Percentiles rank a stretch among this genome's conserved stretches.
Evolutionary conservation across 1,284 basidiomycete genomes (phyloP).

Genomic region (Irpex sp.): DNA sequence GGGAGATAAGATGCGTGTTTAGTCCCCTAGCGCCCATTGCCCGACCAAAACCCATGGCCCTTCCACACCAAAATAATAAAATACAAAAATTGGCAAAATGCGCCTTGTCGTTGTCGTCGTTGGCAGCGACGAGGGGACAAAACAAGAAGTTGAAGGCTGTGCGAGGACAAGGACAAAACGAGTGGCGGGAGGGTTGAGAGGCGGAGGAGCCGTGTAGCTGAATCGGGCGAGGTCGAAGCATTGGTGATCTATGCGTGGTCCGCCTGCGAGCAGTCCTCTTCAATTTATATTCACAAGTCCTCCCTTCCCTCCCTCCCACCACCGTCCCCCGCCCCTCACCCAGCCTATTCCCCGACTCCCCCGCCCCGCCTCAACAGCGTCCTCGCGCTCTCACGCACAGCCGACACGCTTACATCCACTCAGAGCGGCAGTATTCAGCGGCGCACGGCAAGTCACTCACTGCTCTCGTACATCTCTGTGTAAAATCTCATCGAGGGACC

Average conservation of each 20-base stretch:
- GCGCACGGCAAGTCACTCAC: background rate
- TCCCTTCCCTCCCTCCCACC: constrained; percentile 3
- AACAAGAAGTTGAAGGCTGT: background rate
- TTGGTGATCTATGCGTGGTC: background rate
- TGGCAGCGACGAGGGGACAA: background rate
- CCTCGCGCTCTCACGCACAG: constrained; percentile 3
- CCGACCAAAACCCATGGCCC: background rate
- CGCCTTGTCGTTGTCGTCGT: background rate
- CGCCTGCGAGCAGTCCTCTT: background rate
- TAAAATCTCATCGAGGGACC: constrained; percentile 2
- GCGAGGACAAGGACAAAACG: background rate
- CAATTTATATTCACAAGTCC: constrained; percentile 7
- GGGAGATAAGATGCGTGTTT: constrained; percentile 12
- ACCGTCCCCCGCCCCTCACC: constrained; percentile 5
- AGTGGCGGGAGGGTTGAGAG: background rate
- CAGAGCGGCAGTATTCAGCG: background rate
- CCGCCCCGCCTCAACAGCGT: background rate
- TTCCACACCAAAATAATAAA: background rate
- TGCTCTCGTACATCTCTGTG: background rate
- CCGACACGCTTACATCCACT: background rate
- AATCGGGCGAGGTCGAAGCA: constrained; percentile 3
- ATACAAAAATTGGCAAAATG: background rate
- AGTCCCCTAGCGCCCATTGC: constrained; percentile 1
- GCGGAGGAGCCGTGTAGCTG: background rate
- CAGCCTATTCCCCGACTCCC: constrained; percentile 8